These are phyloP conservation scores for Neocatenulostroma microsporum DNA, from an alignment of 2,329 filamentous ascomycete species.

Conservation along the genomic window DNA sequence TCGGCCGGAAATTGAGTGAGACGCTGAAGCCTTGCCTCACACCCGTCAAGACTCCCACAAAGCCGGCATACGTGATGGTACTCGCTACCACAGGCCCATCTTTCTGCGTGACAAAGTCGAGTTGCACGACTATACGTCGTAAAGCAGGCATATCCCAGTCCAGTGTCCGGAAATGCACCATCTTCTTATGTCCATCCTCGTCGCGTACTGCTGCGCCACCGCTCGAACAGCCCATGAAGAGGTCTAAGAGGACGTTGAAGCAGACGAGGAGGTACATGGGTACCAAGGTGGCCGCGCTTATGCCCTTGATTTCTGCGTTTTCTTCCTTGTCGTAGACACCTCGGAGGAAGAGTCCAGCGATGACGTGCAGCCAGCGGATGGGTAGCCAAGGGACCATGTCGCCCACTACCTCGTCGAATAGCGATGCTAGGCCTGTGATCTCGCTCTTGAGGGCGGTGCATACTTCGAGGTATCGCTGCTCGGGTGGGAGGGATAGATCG, in stretches of 20 bases:
- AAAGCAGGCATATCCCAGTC: slow-evolving; percentile 42
- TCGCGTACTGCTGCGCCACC: slow-evolving; percentile 37
- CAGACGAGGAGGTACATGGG: slow-evolving; percentile 54
- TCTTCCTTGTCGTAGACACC: slow-evolving; percentile 49
- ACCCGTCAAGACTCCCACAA: slow-evolving; percentile 45
- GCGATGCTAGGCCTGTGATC: slow-evolving; percentile 36
- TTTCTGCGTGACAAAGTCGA: slow-evolving; percentile 32
- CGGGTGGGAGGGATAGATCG: slow-evolving; percentile 48
- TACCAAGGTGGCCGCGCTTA: slow-evolving; percentile 45
- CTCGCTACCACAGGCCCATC: slow-evolving; percentile 37
- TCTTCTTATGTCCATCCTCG: slow-evolving; percentile 23
- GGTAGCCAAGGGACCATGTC: slow-evolving; percentile 26
- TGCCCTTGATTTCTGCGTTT: slow-evolving; percentile 54
- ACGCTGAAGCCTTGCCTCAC: slow-evolving; percentile 41
- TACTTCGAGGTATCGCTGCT: slow-evolving; percentile 45
- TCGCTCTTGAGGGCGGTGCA: slow-evolving; percentile 39
- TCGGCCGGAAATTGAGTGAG: slow-evolving; percentile 46
- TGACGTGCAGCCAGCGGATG: slow-evolving; percentile 21
- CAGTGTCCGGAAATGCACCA: slow-evolving; percentile 50
- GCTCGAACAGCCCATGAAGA: slow-evolving; percentile 59
- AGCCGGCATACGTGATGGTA: slow-evolving; percentile 41
- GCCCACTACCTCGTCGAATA: slow-evolving; percentile 47
- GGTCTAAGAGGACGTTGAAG: slow-evolving; percentile 56
- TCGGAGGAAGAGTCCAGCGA: slow-evolving; percentile 44
- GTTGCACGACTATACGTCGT: slow-evolving; percentile 34